Percentiles rank a stretch among this genome's conserved stretches.
Evolutionary conservation across 2,329 filamentous ascomycete species (phyloP).

Genomic region (Raffaelea deltoideospora): DNA sequence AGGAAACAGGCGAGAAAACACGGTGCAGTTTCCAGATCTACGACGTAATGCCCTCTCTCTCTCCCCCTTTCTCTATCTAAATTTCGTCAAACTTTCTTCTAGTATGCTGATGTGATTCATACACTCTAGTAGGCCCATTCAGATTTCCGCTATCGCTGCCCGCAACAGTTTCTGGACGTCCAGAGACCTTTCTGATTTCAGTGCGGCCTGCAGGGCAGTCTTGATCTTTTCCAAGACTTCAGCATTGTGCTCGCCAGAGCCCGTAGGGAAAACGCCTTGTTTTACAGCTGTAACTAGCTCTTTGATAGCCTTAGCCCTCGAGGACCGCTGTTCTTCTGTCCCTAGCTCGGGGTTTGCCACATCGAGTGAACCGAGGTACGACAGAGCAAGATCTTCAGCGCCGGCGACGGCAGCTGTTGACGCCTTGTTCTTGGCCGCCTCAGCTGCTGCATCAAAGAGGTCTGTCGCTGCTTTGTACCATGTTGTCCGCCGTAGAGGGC

Average conservation of each 20-base stretch:
- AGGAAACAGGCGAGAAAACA: no score
- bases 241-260: conserved; percentile 4
- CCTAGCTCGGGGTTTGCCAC: conserved; percentile 29
- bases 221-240: conserved; percentile 22
- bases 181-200: conserved; percentile 15
- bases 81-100: no score
- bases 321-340: conserved; percentile 34
- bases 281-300: conserved; percentile 26
- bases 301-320: conserved; percentile 29
- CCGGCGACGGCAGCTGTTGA: conserved; percentile 12
- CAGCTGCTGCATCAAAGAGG: conserved; percentile 24
- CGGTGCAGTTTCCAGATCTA: no score
- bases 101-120: no score
- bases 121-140: no score
- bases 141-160: conserved; percentile 7
- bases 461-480: conserved; percentile 37
- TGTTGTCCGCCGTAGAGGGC: conserved; percentile 28
- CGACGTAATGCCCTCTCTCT: no score
- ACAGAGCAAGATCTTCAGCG: conserved; percentile 14
- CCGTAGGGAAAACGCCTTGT: conserved; percentile 25
- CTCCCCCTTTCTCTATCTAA: no score
- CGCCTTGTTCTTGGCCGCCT: not conserved
- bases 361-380: conserved; percentile 32
- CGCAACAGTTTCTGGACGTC: conserved; percentile 18
- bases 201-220: conserved; percentile 28